phyloP scores from a whole-genome alignment of 148 eudicot genomes.

The Suaeda aralocaspica region DNA sequence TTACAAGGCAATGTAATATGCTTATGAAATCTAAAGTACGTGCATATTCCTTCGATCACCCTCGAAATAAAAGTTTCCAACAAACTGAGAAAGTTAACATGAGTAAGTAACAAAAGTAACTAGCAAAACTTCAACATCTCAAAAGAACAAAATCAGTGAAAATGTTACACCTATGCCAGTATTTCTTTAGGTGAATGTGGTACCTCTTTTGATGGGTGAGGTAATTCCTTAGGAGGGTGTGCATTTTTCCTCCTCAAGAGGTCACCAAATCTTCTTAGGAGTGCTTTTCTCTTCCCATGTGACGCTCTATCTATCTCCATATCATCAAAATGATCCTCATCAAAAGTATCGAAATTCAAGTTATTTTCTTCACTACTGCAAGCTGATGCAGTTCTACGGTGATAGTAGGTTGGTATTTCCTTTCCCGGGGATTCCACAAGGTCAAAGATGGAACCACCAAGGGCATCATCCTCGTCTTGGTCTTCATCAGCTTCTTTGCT shows the following conservation, averaged over 20 bases:
- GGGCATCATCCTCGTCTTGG: slow-evolving; percentile 48
- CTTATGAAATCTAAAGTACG: slow-evolving; percentile 14
- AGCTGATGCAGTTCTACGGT: slow-evolving; percentile 28
- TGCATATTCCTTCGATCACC: not conserved
- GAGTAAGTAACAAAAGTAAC: slow-evolving; percentile 4
- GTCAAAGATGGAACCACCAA: slow-evolving; percentile 73
- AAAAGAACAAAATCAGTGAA: not conserved
- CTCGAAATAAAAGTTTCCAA: not conserved
- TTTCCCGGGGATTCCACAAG: slow-evolving; percentile 33
- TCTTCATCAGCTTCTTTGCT: slow-evolving; percentile 37
- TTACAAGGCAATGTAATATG: slow-evolving; percentile 3
- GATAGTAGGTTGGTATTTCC: slow-evolving; percentile 10
- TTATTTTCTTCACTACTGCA: slow-evolving; percentile 27
- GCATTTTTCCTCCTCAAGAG: slow-evolving; percentile 43
- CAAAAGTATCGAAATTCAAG: slow-evolving; percentile 34
- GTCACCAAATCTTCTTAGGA: slow-evolving; percentile 58
- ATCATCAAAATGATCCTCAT: slow-evolving; percentile 43
- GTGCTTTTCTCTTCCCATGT: slow-evolving; percentile 40
- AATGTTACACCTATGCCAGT: slow-evolving; percentile 17
- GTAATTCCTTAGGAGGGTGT: slow-evolving; percentile 19
- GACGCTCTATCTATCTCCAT: slow-evolving; percentile 35
- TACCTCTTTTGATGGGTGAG: slow-evolving; percentile 15
- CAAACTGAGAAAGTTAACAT: not conserved
- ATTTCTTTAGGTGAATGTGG: slow-evolving; percentile 25
- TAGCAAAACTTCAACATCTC: not conserved